phyloP scores from a whole-genome alignment of 139 green algal genomes.

The Micromonas pusilla region DNA sequence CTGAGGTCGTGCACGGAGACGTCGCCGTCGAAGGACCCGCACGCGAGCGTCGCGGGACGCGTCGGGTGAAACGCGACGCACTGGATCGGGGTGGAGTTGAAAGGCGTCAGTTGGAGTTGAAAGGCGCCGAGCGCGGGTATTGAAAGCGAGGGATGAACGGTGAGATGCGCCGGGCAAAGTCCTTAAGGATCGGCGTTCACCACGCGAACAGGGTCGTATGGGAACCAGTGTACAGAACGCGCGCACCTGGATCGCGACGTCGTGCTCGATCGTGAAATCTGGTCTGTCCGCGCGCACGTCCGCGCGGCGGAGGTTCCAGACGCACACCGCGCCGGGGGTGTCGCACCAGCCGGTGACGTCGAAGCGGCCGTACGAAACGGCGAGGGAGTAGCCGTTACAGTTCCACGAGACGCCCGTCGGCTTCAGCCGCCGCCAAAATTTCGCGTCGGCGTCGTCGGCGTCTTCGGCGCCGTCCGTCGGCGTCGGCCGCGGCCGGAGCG shows the following conservation, averaged over 20 bases:
- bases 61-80: slow-evolving; percentile 52
- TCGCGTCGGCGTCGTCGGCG: not conserved
- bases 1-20: slow-evolving; percentile 58
- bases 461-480: not conserved
- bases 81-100: too few species aligned
- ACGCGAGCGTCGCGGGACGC: slow-evolving; percentile 53
- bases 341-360: slow-evolving; percentile 56
- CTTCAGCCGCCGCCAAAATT: not conserved
- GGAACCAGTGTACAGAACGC: too few species aligned
- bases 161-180: too few species aligned
- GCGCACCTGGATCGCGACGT: too few species aligned
- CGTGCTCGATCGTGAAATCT: slow-evolving; percentile 41
- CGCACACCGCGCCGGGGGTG: slow-evolving; percentile 42
- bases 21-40: slow-evolving; percentile 59
- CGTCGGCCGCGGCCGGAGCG: too few species aligned
- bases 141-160: too few species aligned
- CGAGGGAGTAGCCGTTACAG: not conserved
- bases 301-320: slow-evolving; percentile 54
- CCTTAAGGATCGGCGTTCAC: too few species aligned
- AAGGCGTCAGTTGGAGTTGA: too few species aligned
- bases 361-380: slow-evolving; percentile 38
- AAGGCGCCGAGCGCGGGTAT: too few species aligned
- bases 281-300: slow-evolving; percentile 39
- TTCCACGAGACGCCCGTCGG: slow-evolving; percentile 12
- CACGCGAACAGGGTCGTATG: too few species aligned